Base-by-base conservation (phyloP, 2,329 filamentous ascomycete species). In the Ceratocystis albifundus region DNA sequence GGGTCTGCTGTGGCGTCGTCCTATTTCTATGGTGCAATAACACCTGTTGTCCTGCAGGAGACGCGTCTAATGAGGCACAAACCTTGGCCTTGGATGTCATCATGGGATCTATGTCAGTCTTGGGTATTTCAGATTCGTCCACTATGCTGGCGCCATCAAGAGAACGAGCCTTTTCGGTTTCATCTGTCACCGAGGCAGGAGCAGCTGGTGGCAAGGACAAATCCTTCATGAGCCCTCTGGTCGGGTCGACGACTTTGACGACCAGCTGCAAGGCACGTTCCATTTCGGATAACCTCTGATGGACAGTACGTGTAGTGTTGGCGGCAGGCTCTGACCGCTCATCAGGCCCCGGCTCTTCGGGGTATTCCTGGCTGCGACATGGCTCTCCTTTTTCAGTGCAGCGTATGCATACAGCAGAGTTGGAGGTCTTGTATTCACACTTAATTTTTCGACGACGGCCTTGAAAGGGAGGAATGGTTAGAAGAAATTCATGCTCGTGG, bases 341-440 rank as follows among this genome's bases (percentile, higher is more conserved):
- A 12, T 65, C 36, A 12, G 48, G 57, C 1, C 62, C n/a, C 6
- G 46, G 62, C 22, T 74, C 71, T 22, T 79, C 76, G 1, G 74
- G 73, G 28, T 76, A 76, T 62, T 82, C 79, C 68, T 84, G 81
- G 68, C 79, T 76, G 36, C 81, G 70, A 66, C 81, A 82, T 48
- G 69, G 69, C 0, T 75, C 73, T 0, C 76, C 74, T 0, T 81
- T 77, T 5, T 77, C 72, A 10, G 74, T 71, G 70, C 82, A 84
- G 2, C 76, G 77, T 36, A 76, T 72, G 67, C 82, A 84, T 1
- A 77, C 69, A 2, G 73, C 63, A 12, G 79, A 77, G 8, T 75
- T 73, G 3, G 76, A 72, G 2, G 74, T 70, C 46, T 72, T 72
- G 70, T 80, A 80, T 17, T 77, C 77, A 71, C 82, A 85, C 8